Evolutionary conservation across 75 land plant species (phyloP), one percentile per base, ranked within the genome.

Genomic region (Sequoiadendron giganteum): DNA sequence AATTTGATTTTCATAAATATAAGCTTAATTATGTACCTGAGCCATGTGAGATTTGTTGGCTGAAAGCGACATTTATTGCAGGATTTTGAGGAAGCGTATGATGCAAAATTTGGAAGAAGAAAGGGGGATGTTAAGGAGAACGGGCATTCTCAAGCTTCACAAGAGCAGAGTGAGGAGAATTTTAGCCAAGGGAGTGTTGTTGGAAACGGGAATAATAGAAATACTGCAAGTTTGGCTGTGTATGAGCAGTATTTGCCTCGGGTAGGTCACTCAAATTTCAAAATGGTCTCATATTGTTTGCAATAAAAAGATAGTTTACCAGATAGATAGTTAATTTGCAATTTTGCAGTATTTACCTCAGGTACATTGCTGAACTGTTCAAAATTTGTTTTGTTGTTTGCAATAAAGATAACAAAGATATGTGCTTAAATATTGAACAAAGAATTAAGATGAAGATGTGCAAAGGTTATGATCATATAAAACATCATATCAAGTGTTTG

Each of bases 41-140:
- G n/a, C 19, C 86, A 70, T 14, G 73, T 86, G 36, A 16, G 54
- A 87, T 73, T 47, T 80, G 28, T 7, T 25, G 0, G n/a, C n/a
- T 25, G 0, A 25, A 52, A 52, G 54, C 54, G 54, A 52, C 54
- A 52, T 52, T 13, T 52, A 21, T 25, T 90, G 77, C 89, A 96
- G 97, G 98, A 97, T 90, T 97, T 97, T 89, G 91, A 96, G 92
- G 76, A 90, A 85, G 95, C 92, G 61, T 96, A 96, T 92, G 93
- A 95, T 87, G 84, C 86, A 25, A 93, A 90, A 87, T 95, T 97
- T 58, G 98, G 98, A 83, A 89, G 94, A 81, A 95, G 91, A 87
- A 88, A 18, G 86, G 84, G 82, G 68, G 40, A 49, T 30, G 84
- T 21, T 6, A 85, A 28, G 19, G 11, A n/a, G 21, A 73, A 88